Evolutionary conservation across 352 stramenopile genomes (phyloP), one percentile per base, ranked within the genome.

Genomic region (Blastocystis sp.): DNA sequence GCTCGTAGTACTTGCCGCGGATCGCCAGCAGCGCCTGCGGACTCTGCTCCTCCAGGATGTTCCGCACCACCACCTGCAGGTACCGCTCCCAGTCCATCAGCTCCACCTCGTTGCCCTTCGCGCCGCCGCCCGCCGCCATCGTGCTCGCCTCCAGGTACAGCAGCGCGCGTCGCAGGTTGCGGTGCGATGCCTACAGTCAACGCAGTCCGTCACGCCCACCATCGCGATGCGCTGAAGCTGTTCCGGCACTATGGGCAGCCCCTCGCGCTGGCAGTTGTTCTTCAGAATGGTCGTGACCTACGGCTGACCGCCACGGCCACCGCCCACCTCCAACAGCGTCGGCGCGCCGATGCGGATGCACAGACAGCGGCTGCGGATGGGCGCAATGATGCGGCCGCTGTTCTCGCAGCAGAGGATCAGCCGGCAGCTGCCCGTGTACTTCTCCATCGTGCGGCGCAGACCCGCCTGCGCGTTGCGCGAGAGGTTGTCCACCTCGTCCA

Each of bases 401-500:
- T 95, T 98, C 87, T 98, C 97, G 91, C 97, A 99, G 89, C 94
- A 97, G 42, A 99, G 92, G 89, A 99, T 97, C 52, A 99, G 93
- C 42, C 97, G 93, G 91, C 96, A 99, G 11, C 93, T 95, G 59
- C 91, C 91, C 10, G 95, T 97, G 90, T 96, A 97, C 84, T 95
- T 98, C 90, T 98, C 96, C 96, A 98, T 98, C 0, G 96, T 99
- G 34, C 96, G 92, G 91, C 97, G 93, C 76, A 99, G 91, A 28
- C 94, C 97, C 69, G 97, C 95, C 92, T 99, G 97, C 38, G 97
- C 97, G 87, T 98, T 95, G 89, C 96, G 96, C 45, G 95, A 97
- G 43, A 99, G 91, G n/a, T 94, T 93, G 90, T 99, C 97, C 38
- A 98, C 97, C 89, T 99, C 96, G 87, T 96, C 95, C 40, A 99